Conservation (phyloP, 495 filamentous ascomycete species). For the Durotheca rogersii region DNA sequence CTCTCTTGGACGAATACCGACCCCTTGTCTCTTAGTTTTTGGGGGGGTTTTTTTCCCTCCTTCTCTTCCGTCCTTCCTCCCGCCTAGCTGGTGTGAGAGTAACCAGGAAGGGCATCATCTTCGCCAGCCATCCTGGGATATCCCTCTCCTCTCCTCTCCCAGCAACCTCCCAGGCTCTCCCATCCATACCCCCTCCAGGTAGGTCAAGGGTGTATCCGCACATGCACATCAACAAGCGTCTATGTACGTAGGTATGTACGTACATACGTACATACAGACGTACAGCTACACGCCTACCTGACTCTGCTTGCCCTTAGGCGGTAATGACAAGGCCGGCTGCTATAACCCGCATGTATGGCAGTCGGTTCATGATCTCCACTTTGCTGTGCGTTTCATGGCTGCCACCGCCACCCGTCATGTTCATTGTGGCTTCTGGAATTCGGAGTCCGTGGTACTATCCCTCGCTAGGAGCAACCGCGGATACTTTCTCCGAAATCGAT, state of each 20-base stretch:
- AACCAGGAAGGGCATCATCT: constrained; percentile 21
- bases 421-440: constrained; percentile 34
- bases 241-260: constrained; percentile 15
- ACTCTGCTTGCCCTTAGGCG: constrained; percentile 16
- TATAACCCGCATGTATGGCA: constrained; percentile 27
- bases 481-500: constrained; percentile 34
- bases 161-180: not conserved
- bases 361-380: constrained; percentile 29
- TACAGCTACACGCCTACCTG: constrained; percentile 12
- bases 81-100: constrained; percentile 24
- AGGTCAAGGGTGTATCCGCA: constrained; percentile 30
- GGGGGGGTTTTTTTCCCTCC: not conserved
- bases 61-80: constrained; percentile 2
- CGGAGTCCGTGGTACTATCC: constrained; percentile 21
- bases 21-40: constrained; percentile 7
- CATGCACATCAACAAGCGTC: constrained; percentile 33
- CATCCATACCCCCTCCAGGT: not conserved
- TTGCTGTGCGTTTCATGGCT: constrained; percentile 22
- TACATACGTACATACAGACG: constrained; percentile 9
- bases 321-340: constrained; percentile 19
- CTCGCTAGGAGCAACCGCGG: constrained; percentile 29
- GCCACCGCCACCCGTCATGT: constrained; percentile 38
- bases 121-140: constrained; percentile 19
- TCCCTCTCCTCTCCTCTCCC: not conserved
- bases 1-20: constrained; percentile 5